Percentiles rank a stretch among this genome's conserved stretches.
Conservation (phyloP, 306 rosid genomes). For the Potentilla sterilis region DNA sequence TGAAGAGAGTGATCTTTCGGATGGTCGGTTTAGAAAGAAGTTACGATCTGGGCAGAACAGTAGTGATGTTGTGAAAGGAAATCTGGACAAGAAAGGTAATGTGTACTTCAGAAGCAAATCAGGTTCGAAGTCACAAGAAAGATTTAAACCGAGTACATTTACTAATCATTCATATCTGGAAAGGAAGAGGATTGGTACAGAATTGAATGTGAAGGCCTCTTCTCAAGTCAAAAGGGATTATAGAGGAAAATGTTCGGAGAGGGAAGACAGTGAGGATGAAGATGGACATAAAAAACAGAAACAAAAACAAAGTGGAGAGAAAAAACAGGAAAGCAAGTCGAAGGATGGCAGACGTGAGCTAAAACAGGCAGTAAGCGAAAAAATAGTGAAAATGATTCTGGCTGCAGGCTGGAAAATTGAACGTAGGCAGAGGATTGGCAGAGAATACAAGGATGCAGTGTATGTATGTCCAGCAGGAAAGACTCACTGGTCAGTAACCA, state of each 20-base stretch:
- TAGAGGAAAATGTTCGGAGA: conserved; percentile 28
- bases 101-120: conserved; percentile 14
- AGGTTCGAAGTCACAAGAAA: conserved; percentile 26
- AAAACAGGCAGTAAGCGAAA: conserved; percentile 62
- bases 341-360: conserved; percentile 27
- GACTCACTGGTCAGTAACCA: conserved; percentile 95
- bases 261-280: conserved; percentile 24
- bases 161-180: conserved; percentile 24
- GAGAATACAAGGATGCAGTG: conserved; percentile 67
- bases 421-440: conserved; percentile 62
- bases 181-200: conserved; percentile 30
- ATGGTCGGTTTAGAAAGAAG: conserved; percentile 23
- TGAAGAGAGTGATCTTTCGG: conserved; percentile 3
- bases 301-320: conserved; percentile 10
- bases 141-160: conserved; percentile 23
- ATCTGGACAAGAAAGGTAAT: conserved; percentile 31
- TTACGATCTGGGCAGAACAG: conserved; percentile 17
- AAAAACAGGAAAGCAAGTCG: not conserved
- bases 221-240: conserved; percentile 30
- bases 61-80: conserved; percentile 27
- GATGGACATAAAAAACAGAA: conserved; percentile 11
- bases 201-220: conserved; percentile 21
- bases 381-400: conserved; percentile 52
- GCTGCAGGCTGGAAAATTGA: conserved; percentile 91
- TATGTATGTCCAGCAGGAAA: conserved; percentile 68